A percentile compares a stretch with the other conserved stretches of the same genome.
These are phyloP conservation scores for Kuraishia hungarica DNA, from an alignment of 805 yeast species.

Conservation along the genomic window DNA sequence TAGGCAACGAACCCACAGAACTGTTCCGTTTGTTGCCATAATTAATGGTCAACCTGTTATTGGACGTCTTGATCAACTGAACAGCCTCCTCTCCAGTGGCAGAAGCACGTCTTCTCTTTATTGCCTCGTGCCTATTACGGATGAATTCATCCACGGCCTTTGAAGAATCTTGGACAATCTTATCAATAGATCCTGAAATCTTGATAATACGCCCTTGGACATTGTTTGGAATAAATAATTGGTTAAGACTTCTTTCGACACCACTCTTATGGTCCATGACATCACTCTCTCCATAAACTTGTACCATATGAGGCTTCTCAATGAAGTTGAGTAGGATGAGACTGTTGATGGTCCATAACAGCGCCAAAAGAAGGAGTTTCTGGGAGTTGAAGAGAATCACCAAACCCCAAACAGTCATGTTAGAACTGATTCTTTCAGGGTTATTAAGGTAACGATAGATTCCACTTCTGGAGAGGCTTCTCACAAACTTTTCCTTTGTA, in stretches of 20 bases:
- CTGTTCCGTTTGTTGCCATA: neutral
- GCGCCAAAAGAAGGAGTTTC: constrained; percentile 35
- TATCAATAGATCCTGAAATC: constrained; percentile 26
- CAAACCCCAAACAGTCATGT: constrained; percentile 72
- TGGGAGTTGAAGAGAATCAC: constrained; percentile 52
- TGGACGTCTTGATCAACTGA: constrained; percentile 1
- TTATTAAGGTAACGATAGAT: constrained; percentile 75
- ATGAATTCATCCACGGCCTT: constrained; percentile 39
- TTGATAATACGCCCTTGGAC: constrained; percentile 10
- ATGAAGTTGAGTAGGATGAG: constrained; percentile 62
- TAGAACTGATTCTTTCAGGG: constrained; percentile 74
- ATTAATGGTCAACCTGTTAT: constrained; percentile 2
- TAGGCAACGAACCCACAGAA: neutral
- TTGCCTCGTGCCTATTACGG: constrained; percentile 12
- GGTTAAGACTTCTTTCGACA: constrained; percentile 24
- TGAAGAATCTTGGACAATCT: constrained; percentile 26
- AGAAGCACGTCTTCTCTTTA: neutral
- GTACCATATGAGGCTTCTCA: constrained; percentile 72
- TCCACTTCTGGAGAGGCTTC: constrained; percentile 58
- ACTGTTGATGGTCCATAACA: constrained; percentile 60
- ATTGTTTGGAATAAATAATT: constrained; percentile 11
- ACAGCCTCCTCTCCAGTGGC: neutral
- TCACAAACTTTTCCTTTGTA: constrained; percentile 19
- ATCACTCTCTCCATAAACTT: constrained; percentile 59
- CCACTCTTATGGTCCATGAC: constrained; percentile 47